Base-by-base conservation (phyloP, 305 asterid species). In the Fraxinus velutina region DNA sequence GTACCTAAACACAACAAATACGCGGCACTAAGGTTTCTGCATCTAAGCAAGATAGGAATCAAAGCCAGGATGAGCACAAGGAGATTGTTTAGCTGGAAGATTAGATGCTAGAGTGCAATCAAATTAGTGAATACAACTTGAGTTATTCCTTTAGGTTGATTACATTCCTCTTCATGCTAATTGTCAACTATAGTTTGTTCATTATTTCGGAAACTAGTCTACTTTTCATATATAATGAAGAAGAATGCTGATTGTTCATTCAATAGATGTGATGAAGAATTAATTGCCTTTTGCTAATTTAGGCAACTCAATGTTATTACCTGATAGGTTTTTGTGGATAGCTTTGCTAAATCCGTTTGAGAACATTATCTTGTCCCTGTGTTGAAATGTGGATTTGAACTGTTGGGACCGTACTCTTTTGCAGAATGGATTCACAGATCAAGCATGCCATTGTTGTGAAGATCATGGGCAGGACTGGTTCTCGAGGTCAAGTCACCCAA, bases 401-500 rank as follows among this genome's bases (percentile, higher is more conserved):
- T n/a, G 21, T 19, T 57, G 12, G 27, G 21, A 57, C 24, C 7
- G 4, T 6, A 19, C 70, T 19, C 27, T 24, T 3, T 19, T 19
- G 57, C 29, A 73, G 15, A 37, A 73, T 73, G 78, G 60, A 73
- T 33, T 73, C 78, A 7, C 44, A 33, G 15, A 73, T 73, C 32
- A 73, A 80, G 79, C 62, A 44, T 75, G 79, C 70, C 39, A 60
- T 72, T 15, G 44, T 44, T 37, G 71, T 76, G 79, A 76, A 76
- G 70, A 52, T 76, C 33, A 76, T 76, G n/a, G 79, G 70, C 12
- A 76, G 79, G 71, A 76, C 79, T 1, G 79, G 79, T 27, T 76
- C 79, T 17, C 68, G 80, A 27, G 80, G 80, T 50, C 80, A 77
- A 57, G 80, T 77, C 29, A 77, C 73, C 19, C 80, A 77, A 57